A percentile compares a stretch with the other conserved stretches of the same genome.
Evolutionary conservation across 225 moss, liverwort and hornwort genomes (phyloP).

Genomic region (Asterella californica): DNA sequence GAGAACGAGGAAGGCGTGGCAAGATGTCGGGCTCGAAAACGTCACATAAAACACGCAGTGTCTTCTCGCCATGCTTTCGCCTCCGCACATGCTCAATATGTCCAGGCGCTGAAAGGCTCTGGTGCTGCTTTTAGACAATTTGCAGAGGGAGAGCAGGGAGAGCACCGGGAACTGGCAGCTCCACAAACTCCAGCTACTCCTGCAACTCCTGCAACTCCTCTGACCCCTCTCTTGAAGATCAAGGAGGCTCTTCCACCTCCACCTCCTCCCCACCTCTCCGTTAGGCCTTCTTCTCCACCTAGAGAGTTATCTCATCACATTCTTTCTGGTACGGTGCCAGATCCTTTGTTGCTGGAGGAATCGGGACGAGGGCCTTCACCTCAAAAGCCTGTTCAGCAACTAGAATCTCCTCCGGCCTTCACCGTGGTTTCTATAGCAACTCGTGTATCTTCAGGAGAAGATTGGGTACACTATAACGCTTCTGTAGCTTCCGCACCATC

Average conservation of each 20-base stretch:
- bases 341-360: constrained; percentile 16
- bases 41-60: constrained; percentile 63
- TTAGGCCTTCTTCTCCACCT: constrained; percentile 47
- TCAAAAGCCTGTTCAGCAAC: not conserved
- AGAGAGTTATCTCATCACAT: not conserved
- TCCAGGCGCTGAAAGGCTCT: constrained; percentile 55
- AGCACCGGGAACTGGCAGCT: constrained; percentile 31
- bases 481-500: constrained; percentile 34
- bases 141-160: constrained; percentile 54
- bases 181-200: constrained; percentile 22
- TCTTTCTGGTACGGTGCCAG: constrained; percentile 10
- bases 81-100: constrained; percentile 56
- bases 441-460: constrained; percentile 4
- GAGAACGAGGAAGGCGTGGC: constrained; percentile 78
- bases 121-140: constrained; percentile 76
- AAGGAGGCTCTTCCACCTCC: constrained; percentile 43
- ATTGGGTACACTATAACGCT: constrained; percentile 22
- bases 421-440: not conserved
- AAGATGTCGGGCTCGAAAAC: constrained; percentile 73
- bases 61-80: constrained; percentile 63
- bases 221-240: constrained; percentile 29
- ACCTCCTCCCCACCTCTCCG: constrained; percentile 42
- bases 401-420: constrained; percentile 6
- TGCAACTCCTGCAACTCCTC: constrained; percentile 27
- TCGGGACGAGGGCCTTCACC: not conserved